Base-by-base conservation (phyloP, 2,329 filamentous ascomycete species). In the Ophiocordyceps polyrhachis-furcata region DNA sequence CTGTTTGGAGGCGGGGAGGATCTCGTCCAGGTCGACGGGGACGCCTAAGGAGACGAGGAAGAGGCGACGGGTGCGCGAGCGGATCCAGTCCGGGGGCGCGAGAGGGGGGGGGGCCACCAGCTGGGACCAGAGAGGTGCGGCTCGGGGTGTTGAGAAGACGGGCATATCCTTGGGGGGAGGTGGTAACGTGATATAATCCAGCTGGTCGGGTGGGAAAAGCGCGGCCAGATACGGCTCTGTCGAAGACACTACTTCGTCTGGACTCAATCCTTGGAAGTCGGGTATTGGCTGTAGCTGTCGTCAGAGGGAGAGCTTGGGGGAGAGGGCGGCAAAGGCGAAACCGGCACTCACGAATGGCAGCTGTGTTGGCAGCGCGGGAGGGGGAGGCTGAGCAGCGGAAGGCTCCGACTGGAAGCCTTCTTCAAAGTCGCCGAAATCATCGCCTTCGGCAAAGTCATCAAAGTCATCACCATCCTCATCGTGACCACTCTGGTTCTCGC, bases 1-100 rank as follows among this genome's bases (percentile, higher is more conserved):
- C 61, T 98, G 91, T 62, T 96, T 96, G 13, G 85, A 93, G 0
- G 89, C 88, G 0, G 91, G 91, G 8, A 98, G 74, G 45, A 98
- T 96, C 65, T 98, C 91, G 62, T 98, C 91, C 0, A 98, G 72
- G 55, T 98, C 91, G 41, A 98, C 86, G 1, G 91, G 91, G 0
- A 98, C 91, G 17, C 91, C 91, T 0, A 98, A 75, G 1, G 88
- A 95, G 45, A 98, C 88, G 40, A 98, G 77, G 60, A 98, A 98
- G 23, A 98, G 75, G 25, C 91, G 83, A 44, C 91, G 80, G 53
- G 94, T 98, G 44, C 88, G 84, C 44, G 87, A 94, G 50, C 91
- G 85, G 47, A 95, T 93, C 91, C 91, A 98, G 62, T 98, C 91
- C 1, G 91, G 89, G 6, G 91, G 91, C 55, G 94, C 87, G 35